Evolutionary conservation across 495 filamentous ascomycete genomes (phyloP).

Genomic region (Evernia prunastri): DNA sequence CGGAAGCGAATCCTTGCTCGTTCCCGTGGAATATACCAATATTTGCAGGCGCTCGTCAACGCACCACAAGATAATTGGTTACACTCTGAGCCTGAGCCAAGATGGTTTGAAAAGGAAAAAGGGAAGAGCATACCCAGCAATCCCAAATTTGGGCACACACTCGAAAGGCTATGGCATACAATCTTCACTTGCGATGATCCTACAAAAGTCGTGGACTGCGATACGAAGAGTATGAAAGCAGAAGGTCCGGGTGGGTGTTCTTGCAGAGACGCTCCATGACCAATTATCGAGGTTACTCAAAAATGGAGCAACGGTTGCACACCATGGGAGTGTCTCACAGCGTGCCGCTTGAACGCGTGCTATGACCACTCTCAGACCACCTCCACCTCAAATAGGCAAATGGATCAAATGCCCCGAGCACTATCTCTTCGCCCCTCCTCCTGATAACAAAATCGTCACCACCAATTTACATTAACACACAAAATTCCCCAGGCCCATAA

Average conservation of each 20-base stretch:
- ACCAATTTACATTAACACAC: neutral
- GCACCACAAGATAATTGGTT: constrained; percentile 15
- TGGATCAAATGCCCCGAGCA: neutral
- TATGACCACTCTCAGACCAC: neutral
- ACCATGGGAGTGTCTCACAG: neutral
- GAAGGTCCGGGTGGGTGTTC: constrained; percentile 15
- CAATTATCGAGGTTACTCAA: neutral
- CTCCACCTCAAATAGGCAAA: neutral
- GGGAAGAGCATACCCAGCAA: constrained; percentile 13
- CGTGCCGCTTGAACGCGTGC: neutral
- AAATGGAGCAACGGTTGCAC: neutral
- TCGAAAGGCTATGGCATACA: constrained; percentile 16
- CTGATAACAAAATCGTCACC: neutral
- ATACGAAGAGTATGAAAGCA: constrained; percentile 5
- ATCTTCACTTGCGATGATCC: constrained; percentile 6
- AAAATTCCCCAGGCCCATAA: neutral
- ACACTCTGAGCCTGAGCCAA: constrained; percentile 11
- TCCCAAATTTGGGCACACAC: constrained; percentile 18
- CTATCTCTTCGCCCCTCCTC: neutral
- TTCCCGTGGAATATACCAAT: constrained; percentile 1
- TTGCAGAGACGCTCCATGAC: constrained; percentile 7
- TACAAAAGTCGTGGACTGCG: constrained; percentile 12
- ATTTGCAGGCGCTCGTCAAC: constrained; percentile 9
- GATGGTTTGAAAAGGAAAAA: constrained; percentile 13
- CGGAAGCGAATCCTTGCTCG: constrained; percentile 11